Evolutionary conservation across 306 rosid species (phyloP).

Genomic region (Carpinus fangiana): DNA sequence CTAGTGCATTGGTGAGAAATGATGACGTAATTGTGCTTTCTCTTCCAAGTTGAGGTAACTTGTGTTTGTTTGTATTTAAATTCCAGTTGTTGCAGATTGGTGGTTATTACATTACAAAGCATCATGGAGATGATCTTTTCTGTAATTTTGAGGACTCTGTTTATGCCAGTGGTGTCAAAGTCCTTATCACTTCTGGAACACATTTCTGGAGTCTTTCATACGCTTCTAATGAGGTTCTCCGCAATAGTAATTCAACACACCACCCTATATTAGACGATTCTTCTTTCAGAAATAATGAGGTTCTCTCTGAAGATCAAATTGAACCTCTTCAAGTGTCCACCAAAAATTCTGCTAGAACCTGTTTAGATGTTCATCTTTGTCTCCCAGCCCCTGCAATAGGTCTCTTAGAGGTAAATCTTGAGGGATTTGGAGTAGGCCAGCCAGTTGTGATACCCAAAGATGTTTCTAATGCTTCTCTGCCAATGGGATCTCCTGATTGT

Average conservation of each 20-base stretch:
- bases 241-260: slow-evolving; percentile 27
- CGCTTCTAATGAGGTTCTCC: slow-evolving; percentile 47
- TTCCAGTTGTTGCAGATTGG: slow-evolving; percentile 85
- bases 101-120: slow-evolving; percentile 61
- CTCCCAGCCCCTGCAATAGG: slow-evolving; percentile 47
- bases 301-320: slow-evolving; percentile 33
- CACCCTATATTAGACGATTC: slow-evolving; percentile 30
- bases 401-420: slow-evolving; percentile 35
- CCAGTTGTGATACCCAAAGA: slow-evolving; percentile 39
- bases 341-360: slow-evolving; percentile 29
- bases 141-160: slow-evolving; percentile 39
- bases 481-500: slow-evolving; percentile 31
- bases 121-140: slow-evolving; percentile 44
- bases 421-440: slow-evolving; percentile 35
- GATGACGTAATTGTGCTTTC: slow-evolving; percentile 10
- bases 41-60: slow-evolving; percentile 15
- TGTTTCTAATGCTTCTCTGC: slow-evolving; percentile 25
- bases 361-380: slow-evolving; percentile 66
- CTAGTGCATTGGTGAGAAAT: slow-evolving; percentile 8
- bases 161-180: slow-evolving; percentile 31
- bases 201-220: slow-evolving; percentile 69
- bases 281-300: slow-evolving; percentile 31
- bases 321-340: slow-evolving; percentile 34
- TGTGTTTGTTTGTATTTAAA: slow-evolving; percentile 32
- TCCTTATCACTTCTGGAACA: slow-evolving; percentile 48